These are phyloP conservation scores for Phascolomyces articulosus DNA, from an alignment of 371 early-diverging fungal genomes.

Conservation along the genomic window DNA sequence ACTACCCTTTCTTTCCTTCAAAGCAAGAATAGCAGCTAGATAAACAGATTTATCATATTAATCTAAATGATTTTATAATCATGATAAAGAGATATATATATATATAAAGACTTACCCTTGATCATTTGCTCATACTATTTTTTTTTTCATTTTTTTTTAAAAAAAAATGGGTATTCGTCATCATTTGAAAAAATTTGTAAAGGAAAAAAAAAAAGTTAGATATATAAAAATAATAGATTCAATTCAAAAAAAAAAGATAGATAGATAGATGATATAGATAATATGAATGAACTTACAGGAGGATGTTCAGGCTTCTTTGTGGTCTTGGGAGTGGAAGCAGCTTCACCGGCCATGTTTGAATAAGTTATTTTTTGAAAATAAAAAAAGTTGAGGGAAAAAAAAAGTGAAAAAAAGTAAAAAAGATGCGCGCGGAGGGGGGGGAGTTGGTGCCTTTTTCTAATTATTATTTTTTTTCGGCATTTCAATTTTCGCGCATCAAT, in stretches of 20 bases:
- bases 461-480: background rate
- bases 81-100: background rate
- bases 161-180: too few relatives aligned
- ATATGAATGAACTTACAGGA: conserved; percentile 33
- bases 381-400: conserved; percentile 11
- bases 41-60: background rate
- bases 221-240: too few relatives aligned
- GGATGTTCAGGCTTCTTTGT: conserved; percentile 44
- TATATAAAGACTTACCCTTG: conserved; percentile 28
- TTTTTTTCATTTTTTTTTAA: background rate
- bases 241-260: background rate
- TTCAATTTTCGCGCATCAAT: background rate
- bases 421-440: background rate
- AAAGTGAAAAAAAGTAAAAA: conserved; percentile 4
- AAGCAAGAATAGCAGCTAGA: conserved; percentile 60
- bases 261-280: background rate
- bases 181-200: too few relatives aligned
- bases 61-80: background rate
- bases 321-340: conserved; percentile 19
- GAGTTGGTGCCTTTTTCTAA: background rate
- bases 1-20: conserved; percentile 82
- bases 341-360: conserved; percentile 10
- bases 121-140: conserved; percentile 54
- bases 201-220: too few relatives aligned
- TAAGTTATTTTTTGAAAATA: conserved; percentile 1